Conservation (phyloP, 2,329 filamentous ascomycete genomes). For the Periconia digitata region DNA sequence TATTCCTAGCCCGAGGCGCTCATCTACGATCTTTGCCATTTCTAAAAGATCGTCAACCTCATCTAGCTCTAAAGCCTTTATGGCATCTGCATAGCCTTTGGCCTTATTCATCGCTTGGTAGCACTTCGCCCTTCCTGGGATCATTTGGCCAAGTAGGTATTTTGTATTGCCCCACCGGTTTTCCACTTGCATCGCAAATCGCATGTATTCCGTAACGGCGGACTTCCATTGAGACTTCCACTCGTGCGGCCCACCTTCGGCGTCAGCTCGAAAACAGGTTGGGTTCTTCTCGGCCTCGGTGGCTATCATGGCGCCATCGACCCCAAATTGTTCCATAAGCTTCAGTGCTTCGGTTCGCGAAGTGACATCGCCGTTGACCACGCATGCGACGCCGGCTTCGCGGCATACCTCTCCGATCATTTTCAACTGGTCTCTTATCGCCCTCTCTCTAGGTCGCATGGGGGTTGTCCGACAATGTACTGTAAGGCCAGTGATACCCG, state of each 20-base stretch:
- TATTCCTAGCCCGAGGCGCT: slow-evolving; percentile 60
- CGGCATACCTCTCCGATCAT: slow-evolving; percentile 83
- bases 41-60: slow-evolving; percentile 65
- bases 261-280: slow-evolving; percentile 74
- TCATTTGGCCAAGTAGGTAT: slow-evolving; percentile 80
- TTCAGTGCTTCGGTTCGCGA: slow-evolving; percentile 69
- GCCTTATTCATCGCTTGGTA: slow-evolving; percentile 64
- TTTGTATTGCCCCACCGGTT: slow-evolving; percentile 95
- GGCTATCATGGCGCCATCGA: slow-evolving; percentile 96
- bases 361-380: slow-evolving; percentile 94
- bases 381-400: slow-evolving; percentile 82
- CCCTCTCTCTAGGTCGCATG: slow-evolving; percentile 88
- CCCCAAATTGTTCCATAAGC: slow-evolving; percentile 77
- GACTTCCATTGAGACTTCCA: slow-evolving; percentile 70
- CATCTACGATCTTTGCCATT: slow-evolving; percentile 67
- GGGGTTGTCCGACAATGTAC: slow-evolving; percentile 95
- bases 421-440: slow-evolving; percentile 79
- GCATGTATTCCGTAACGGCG: slow-evolving; percentile 75
- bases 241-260: slow-evolving; percentile 62
- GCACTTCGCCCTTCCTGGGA: slow-evolving; percentile 73
- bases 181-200: slow-evolving; percentile 71
- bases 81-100: slow-evolving; percentile 72
- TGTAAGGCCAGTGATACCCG: slow-evolving; percentile 89
- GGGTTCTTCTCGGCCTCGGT: slow-evolving; percentile 89
- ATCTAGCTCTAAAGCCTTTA: slow-evolving; percentile 65